phyloP scores from a whole-genome alignment of 1,284 basidiomycete genomes.

The Microbotryum lychnidis-dioicae region DNA sequence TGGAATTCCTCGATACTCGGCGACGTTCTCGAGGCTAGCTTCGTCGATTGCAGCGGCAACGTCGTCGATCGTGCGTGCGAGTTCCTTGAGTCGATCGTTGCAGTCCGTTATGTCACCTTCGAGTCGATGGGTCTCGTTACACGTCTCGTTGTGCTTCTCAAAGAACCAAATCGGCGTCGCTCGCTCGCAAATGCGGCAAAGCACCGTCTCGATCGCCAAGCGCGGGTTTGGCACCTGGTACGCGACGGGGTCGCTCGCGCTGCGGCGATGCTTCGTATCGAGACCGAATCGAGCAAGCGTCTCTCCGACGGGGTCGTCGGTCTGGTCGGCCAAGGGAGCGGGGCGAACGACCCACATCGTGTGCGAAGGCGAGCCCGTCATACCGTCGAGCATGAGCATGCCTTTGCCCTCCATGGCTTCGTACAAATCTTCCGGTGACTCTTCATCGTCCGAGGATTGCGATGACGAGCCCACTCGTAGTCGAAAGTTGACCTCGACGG shows the following conservation, averaged over 20 bases:
- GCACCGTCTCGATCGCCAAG: slow-evolving; percentile 74
- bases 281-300: slow-evolving; percentile 51
- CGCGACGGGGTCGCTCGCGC: slow-evolving; percentile 37
- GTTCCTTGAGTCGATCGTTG: slow-evolving; percentile 84
- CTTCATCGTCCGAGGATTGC: slow-evolving; percentile 32
- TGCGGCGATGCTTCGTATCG: slow-evolving; percentile 29
- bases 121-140: slow-evolving; percentile 88
- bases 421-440: slow-evolving; percentile 36
- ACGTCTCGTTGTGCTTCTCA: slow-evolving; percentile 99
- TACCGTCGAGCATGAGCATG: slow-evolving; percentile 84
- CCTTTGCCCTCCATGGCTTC: slow-evolving; percentile 84
- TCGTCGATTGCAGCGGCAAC: slow-evolving; percentile 53
- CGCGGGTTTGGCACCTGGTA: slow-evolving; percentile 57
- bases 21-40: slow-evolving; percentile 1
- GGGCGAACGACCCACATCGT: slow-evolving; percentile 99
- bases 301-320: slow-evolving; percentile 25
- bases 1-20: slow-evolving; percentile 75
- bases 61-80: slow-evolving; percentile 71
- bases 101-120: slow-evolving; percentile 90
- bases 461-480: slow-evolving; percentile 57
- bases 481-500: slow-evolving; percentile 83
- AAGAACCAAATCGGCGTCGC: slow-evolving; percentile 99
- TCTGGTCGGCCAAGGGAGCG: slow-evolving; percentile 30
- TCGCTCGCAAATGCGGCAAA: slow-evolving; percentile 97
- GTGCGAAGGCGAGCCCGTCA: slow-evolving; percentile 77